Evolutionary conservation across 2,329 filamentous ascomycete species (phyloP), one percentile per base, ranked within the genome.

Genomic region (Fusarium sp.): DNA sequence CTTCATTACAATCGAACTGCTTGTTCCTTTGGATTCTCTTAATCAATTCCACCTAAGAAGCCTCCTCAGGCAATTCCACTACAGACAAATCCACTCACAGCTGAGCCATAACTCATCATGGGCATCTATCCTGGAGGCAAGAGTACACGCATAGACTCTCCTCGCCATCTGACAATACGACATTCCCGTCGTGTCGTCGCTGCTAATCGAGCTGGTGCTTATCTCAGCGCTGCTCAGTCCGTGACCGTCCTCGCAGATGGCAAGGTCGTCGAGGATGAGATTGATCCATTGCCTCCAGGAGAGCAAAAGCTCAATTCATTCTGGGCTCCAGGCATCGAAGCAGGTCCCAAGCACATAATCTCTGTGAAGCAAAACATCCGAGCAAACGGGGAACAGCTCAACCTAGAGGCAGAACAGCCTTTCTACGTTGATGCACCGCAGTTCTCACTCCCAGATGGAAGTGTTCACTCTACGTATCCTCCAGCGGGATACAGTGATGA

Each of bases 391-490:
- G 22, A 45, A 22, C 22, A 28, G 2, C 58, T 72, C 4, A 9
- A 24, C 1, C 28, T 75, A 15, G 22, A 36, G 6, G 56, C 47
- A 13, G 38, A 65, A 1, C 78, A 81, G 45, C 44, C 56, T 11
- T 85, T 86, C 67, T 74, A 72, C 3, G 83, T 85, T 15, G 76
- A 81, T 7, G 81, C 80, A 3, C 84, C 83, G 3, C 79, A 79
- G 28, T 85, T 82, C 63, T 67, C 72, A 0, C 67, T 86, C 4
- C 81, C 80, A 0, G 77, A 79, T 4, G 79, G 78, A 1, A 61
- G 57, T 2, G 69, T 87, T 7, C 67, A 86, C 74, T 83, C 80
- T 0, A 58, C 76, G 0, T 86, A 85, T 69, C 85, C 86, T 0
- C 82, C 84, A 1, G 54, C 75, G 2, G 85, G 84, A 1, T 79